Evolutionary conservation across 2,329 filamentous ascomycete genomes (phyloP).

Genomic region (Diaporthe amygdali): DNA sequence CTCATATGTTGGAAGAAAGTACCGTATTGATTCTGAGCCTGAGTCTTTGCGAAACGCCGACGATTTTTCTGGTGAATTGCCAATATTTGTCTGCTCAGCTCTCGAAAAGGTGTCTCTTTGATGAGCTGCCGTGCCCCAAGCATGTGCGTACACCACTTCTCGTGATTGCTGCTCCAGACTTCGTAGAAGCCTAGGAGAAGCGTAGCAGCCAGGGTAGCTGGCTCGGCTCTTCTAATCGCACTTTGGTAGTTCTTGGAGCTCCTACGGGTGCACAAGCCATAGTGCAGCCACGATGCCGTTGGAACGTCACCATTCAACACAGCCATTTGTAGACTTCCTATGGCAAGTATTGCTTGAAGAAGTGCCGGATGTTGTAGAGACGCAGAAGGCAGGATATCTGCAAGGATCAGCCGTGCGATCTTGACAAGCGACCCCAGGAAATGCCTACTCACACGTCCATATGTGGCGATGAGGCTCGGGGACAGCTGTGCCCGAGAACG

Average conservation of each 20-base stretch:
- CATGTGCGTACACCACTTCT: constrained; percentile 94
- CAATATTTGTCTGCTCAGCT: constrained; percentile 75
- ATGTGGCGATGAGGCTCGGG: constrained; percentile 68
- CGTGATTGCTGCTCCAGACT: constrained; percentile 91
- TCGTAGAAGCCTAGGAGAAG: constrained; percentile 90
- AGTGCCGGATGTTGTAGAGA: constrained; percentile 86
- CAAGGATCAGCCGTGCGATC: constrained; percentile 32
- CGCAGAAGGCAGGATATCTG: constrained; percentile 81
- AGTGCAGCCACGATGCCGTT: constrained; percentile 88
- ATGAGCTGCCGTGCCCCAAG: constrained; percentile 84
- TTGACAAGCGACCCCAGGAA: not conserved
- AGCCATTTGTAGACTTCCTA: constrained; percentile 87
- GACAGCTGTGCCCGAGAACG: constrained; percentile 66
- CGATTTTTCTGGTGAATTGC: constrained; percentile 56
- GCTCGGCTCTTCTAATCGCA: constrained; percentile 70
- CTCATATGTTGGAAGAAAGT: constrained; percentile 30
- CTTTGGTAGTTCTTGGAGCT: constrained; percentile 78
- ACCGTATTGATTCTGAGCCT: constrained; percentile 27
- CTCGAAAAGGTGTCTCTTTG: constrained; percentile 78
- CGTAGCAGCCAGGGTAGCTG: constrained; percentile 86
- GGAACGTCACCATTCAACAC: constrained; percentile 76
- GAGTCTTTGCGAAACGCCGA: constrained; percentile 25
- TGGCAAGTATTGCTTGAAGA: constrained; percentile 86
- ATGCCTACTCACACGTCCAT: constrained; percentile 61
- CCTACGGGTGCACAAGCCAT: constrained; percentile 81